Evolutionary conservation across 108 stramenopile species (phyloP).

Genomic region (Cyclotella atomus): DNA sequence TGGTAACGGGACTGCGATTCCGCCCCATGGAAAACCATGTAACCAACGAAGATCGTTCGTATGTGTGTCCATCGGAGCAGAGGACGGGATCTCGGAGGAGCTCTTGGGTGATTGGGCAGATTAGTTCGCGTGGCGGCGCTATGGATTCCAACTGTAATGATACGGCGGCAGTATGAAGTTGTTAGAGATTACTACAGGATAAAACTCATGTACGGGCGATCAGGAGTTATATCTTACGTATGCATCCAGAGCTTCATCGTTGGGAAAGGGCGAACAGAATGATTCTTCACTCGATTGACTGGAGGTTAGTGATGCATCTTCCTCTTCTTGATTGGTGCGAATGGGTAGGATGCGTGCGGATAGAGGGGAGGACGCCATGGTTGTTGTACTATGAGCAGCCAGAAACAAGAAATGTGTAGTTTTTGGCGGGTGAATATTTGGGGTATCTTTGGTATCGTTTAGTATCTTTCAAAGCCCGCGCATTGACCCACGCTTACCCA

Average conservation of each 20-base stretch:
- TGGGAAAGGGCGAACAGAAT: constrained; percentile 34
- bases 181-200: too few species aligned
- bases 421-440: background rate
- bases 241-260: constrained; percentile 34
- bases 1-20: constrained; percentile 44
- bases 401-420: background rate
- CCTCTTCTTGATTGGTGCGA: background rate
- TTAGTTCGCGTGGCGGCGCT: constrained; percentile 41
- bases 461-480: too few species aligned
- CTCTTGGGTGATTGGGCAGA: constrained; percentile 68
- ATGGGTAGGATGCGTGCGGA: constrained; percentile 2
- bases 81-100: constrained; percentile 58
- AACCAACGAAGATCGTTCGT: constrained; percentile 50
- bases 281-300: background rate
- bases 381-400: background rate
- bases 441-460: too few species aligned
- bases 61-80: constrained; percentile 60
- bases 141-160: constrained; percentile 24
- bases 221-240: constrained; percentile 9
- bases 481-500: too few species aligned
- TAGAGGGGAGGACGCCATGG: background rate
- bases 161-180: background rate
- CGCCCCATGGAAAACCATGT: constrained; percentile 46
- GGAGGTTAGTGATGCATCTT: background rate
- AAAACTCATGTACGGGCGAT: background rate